phyloP scores from a whole-genome alignment of 257 asterid genomes.

The Plantago major region DNA sequence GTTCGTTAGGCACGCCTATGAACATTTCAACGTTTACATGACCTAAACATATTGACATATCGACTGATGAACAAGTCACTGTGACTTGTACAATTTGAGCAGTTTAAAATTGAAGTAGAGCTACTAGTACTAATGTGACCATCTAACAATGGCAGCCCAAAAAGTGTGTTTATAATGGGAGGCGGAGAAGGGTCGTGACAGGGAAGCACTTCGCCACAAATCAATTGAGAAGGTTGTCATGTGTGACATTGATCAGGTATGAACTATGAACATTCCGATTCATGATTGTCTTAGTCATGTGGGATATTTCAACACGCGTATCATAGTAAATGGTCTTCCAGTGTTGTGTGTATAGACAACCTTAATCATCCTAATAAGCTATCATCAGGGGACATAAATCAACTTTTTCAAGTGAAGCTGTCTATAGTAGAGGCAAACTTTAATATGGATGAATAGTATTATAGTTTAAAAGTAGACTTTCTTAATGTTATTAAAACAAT shows the following conservation, averaged over 20 bases:
- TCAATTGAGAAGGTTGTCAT: conserved; percentile 79
- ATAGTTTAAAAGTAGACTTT: no score
- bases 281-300: no score
- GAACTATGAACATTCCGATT: conserved; percentile 2
- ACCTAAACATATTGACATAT: no score
- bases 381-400: conserved; percentile 17
- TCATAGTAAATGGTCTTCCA: no score
- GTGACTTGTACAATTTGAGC: no score
- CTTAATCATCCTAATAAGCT: background rate
- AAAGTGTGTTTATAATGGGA: conserved; percentile 81
- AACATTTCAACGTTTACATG: no score
- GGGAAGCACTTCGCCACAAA: conserved; percentile 88
- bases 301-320: no score
- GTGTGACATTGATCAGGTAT: conserved; percentile 95
- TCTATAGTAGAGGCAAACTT: background rate
- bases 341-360: conserved; percentile 12
- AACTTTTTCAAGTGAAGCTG: conserved; percentile 8
- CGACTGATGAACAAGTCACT: no score
- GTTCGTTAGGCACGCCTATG: background rate
- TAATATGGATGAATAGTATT: no score
- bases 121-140: background rate
- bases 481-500: no score
- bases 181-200: conserved; percentile 98
- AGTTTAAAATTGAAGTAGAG: no score
- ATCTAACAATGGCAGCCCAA: conserved; percentile 49